Evolutionary conservation across 2,329 filamentous ascomycete species (phyloP).

Genomic region (Penicillium psychrosexuale): DNA sequence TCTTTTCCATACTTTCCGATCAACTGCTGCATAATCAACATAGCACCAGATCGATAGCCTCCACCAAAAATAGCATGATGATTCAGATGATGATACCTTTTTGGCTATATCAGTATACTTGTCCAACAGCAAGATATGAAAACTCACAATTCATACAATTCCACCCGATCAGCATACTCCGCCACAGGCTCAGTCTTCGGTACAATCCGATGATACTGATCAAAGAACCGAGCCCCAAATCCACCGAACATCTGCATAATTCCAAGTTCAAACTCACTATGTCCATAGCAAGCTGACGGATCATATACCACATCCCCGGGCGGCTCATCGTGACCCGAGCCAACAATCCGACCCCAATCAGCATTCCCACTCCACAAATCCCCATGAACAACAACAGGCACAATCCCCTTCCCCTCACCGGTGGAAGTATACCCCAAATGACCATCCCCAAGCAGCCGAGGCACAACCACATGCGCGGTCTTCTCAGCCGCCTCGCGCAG

Average conservation of each 20-base stretch:
- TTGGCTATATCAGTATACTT: conserved; percentile 10
- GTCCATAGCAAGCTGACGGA: conserved; percentile 75
- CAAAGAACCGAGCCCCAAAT: conserved; percentile 68
- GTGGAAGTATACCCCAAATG: conserved; percentile 53
- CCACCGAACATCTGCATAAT: conserved; percentile 98
- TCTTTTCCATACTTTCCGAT: conserved; percentile 64
- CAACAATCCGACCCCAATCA: conserved; percentile 60
- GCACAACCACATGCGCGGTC: conserved; percentile 65
- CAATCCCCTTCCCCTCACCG: conserved; percentile 54
- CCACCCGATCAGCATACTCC: conserved; percentile 81
- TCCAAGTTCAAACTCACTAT: conserved; percentile 85
- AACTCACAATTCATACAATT: conserved; percentile 74
- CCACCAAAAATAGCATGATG: conserved; percentile 83
- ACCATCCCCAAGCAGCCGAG: conserved; percentile 67
- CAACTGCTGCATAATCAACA: conserved; percentile 74
- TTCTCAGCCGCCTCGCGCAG: conserved; percentile 63
- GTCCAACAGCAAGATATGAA: neutral
- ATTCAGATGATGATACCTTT: conserved; percentile 83
- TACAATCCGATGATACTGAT: conserved; percentile 71
- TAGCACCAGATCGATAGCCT: conserved; percentile 70
- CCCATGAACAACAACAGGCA: conserved; percentile 82
- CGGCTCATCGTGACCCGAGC: conserved; percentile 40
- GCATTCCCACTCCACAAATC: conserved; percentile 94
- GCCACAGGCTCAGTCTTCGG: conserved; percentile 74
- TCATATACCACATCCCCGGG: conserved; percentile 79